Evolutionary conservation across 2,329 filamentous ascomycete genomes (phyloP).

Genomic region (Ilyonectria destructans): DNA sequence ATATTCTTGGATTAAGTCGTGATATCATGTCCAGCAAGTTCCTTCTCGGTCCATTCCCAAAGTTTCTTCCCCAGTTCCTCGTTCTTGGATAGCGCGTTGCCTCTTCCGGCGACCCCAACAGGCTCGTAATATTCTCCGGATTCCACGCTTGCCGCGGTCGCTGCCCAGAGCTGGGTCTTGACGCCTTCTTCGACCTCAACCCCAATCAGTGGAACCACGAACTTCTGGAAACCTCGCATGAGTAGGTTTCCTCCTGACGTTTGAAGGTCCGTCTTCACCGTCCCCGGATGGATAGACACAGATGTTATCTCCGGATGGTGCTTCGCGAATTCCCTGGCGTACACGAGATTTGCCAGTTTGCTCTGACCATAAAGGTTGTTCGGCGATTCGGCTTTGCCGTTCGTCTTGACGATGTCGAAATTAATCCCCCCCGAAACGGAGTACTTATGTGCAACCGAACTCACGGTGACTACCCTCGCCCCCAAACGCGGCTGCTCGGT

Average conservation of each 20-base stretch:
- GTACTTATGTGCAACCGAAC: not conserved
- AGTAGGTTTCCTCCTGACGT: too few species aligned
- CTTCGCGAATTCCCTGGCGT: not conserved
- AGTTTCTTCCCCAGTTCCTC: constrained; percentile 12
- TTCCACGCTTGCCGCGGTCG: not conserved
- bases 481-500: not conserved
- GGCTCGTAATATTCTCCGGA: constrained; percentile 22
- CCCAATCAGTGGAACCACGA: not conserved
- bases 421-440: not conserved
- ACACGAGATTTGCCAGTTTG: constrained; percentile 21
- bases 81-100: not conserved
- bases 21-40: not conserved
- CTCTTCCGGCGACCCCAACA: constrained; percentile 8
- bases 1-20: too few species aligned
- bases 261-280: not conserved
- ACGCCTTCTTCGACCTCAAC: constrained; percentile 5
- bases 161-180: constrained; percentile 27
- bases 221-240: not conserved
- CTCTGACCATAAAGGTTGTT: constrained; percentile 6
- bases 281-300: constrained; percentile 15
- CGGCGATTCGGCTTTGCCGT: too few species aligned
- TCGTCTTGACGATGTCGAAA: constrained; percentile 1
- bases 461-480: constrained; percentile 2
- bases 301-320: constrained; percentile 12
- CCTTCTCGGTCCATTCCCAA: constrained; percentile 21